These are phyloP conservation scores for Colletotrichum abscissum DNA, from an alignment of 2,329 filamentous ascomycete species.

Conservation along the genomic window DNA sequence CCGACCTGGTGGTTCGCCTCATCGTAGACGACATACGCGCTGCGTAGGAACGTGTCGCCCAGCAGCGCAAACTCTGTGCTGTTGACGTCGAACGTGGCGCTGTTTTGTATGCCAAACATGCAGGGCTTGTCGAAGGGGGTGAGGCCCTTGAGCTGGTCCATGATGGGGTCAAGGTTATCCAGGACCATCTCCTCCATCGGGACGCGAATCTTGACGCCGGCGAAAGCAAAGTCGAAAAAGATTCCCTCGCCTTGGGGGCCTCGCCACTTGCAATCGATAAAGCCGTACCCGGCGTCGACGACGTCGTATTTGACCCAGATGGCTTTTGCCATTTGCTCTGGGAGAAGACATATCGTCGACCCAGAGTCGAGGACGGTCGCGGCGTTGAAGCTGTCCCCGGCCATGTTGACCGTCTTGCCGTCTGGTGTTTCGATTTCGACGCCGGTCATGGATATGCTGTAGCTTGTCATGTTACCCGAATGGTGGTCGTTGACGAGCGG, in stretches of 20 bases:
- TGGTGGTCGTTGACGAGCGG: conserved; percentile 56
- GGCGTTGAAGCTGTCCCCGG: conserved; percentile 49
- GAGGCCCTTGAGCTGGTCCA: conserved; percentile 50
- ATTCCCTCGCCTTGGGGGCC: conserved; percentile 44
- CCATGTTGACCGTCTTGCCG: conserved; percentile 44
- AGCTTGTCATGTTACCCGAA: conserved; percentile 50
- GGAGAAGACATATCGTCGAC: conserved; percentile 74
- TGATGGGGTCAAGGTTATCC: conserved; percentile 39
- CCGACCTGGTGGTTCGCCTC: conserved; percentile 77
- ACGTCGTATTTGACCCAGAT: conserved; percentile 71
- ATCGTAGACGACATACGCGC: conserved; percentile 82
- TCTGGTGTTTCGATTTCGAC: conserved; percentile 45
- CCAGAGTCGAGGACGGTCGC: conserved; percentile 78
- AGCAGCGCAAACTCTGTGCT: conserved; percentile 65
- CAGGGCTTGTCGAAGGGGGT: conserved; percentile 58
- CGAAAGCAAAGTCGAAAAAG: conserved; percentile 53
- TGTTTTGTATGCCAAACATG: conserved; percentile 61
- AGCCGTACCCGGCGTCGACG: conserved; percentile 62
- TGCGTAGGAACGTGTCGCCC: conserved; percentile 80
- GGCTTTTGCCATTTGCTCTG: conserved; percentile 60
- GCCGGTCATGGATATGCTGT: conserved; percentile 51
- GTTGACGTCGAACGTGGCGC: conserved; percentile 75
- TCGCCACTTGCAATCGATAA: conserved; percentile 67
- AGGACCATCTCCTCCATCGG: conserved; percentile 70
- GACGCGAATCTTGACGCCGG: conserved; percentile 61